Percentiles rank a stretch among this genome's conserved stretches.
phyloP scores from a whole-genome alignment of 352 stramenopile species.

The Globisporangium irregulare region DNA sequence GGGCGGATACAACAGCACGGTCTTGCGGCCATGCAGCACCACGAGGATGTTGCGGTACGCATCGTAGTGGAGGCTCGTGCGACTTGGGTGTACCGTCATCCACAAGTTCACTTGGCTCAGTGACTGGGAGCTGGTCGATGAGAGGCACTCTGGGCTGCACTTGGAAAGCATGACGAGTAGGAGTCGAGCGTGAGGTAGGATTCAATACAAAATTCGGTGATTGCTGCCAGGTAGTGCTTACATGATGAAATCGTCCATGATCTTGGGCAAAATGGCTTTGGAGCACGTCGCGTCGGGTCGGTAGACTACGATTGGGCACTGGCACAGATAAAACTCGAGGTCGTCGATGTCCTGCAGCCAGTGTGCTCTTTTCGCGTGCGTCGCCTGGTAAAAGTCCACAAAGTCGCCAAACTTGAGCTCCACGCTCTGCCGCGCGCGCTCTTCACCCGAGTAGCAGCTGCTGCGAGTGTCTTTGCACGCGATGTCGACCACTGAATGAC shows the following conservation, averaged over 20 bases:
- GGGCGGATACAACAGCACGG: constrained; percentile 66
- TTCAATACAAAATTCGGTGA: constrained; percentile 3
- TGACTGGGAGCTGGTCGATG: constrained; percentile 15
- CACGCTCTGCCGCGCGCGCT: constrained; percentile 59
- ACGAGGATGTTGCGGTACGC: constrained; percentile 78
- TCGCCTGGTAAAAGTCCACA: constrained; percentile 62
- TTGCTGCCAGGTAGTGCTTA: constrained; percentile 22
- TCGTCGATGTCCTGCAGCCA: constrained; percentile 70
- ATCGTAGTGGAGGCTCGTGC: constrained; percentile 79
- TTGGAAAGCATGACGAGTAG: not conserved
- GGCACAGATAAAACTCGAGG: constrained; percentile 82
- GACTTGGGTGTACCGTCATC: constrained; percentile 59
- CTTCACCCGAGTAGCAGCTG: constrained; percentile 58
- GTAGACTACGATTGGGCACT: constrained; percentile 67
- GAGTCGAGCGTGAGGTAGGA: not conserved
- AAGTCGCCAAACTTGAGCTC: constrained; percentile 84
- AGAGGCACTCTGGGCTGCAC: constrained; percentile 41
- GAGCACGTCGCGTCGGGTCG: constrained; percentile 46
- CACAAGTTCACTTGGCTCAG: constrained; percentile 85
- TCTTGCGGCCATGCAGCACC: constrained; percentile 69
- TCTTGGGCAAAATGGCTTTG: constrained; percentile 33
- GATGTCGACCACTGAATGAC: constrained; percentile 62
- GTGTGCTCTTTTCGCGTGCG: constrained; percentile 35
- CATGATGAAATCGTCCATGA: constrained; percentile 63
- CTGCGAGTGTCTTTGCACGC: constrained; percentile 53